Conservation (phyloP, 495 filamentous ascomycete species). For the Podospora pseudopauciseta region DNA sequence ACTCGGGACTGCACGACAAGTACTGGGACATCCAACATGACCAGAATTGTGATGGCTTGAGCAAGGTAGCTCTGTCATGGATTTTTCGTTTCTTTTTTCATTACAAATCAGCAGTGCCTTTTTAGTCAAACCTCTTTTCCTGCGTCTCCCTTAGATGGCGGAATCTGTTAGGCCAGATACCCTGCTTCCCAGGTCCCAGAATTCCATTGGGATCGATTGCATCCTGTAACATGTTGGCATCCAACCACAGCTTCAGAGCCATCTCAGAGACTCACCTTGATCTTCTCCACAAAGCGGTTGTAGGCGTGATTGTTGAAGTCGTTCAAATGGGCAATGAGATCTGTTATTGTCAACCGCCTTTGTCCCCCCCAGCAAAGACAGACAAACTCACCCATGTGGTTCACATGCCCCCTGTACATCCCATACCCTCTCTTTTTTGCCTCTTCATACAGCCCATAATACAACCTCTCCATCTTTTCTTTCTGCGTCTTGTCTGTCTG, state of each 20-base stretch:
- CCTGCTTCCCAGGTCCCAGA: constrained; percentile 34
- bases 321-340: constrained; percentile 41
- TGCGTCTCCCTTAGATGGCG: constrained; percentile 23
- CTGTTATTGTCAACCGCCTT: constrained; percentile 25
- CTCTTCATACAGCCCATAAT: constrained; percentile 33
- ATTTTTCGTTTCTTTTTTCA: too few species aligned
- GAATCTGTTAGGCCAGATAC: constrained; percentile 34
- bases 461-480: constrained; percentile 28
- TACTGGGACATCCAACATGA: too few species aligned
- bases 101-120: too few species aligned
- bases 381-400: constrained; percentile 40
- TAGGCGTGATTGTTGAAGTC: constrained; percentile 44
- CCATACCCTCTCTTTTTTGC: constrained; percentile 40
- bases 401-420: constrained; percentile 43
- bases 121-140: background rate
- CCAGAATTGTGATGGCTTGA: too few species aligned
- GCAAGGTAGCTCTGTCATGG: too few species aligned
- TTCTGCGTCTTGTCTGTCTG: constrained; percentile 37
- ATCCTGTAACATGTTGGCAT: constrained; percentile 19
- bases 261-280: constrained; percentile 32
- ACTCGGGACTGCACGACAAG: too few species aligned
- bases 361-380: background rate
- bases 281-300: constrained; percentile 40
- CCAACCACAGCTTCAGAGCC: background rate
- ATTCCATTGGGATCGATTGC: constrained; percentile 34